A percentile compares a stretch with the other conserved stretches of the same genome.
Evolutionary conservation across 2,329 filamentous ascomycete species (phyloP).

Genomic region (Malbranchea cinnamomea): DNA sequence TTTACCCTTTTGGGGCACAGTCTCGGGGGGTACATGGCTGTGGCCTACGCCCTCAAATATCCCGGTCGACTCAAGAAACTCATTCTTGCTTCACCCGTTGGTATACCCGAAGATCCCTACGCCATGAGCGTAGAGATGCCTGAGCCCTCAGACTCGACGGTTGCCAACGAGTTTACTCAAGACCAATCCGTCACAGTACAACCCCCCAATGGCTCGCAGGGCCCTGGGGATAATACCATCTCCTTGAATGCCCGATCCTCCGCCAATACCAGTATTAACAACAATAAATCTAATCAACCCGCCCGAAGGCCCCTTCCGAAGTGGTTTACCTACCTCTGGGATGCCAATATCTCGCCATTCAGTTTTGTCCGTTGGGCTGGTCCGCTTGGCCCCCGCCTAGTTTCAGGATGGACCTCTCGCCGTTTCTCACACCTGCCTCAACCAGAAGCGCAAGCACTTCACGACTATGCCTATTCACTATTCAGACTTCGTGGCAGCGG

Average conservation of each 20-base stretch:
- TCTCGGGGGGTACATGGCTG: conserved; percentile 84
- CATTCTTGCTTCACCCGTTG: conserved; percentile 85
- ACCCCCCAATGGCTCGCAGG: conserved; percentile 5
- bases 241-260: conserved; percentile 36
- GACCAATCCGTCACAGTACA: conserved; percentile 41
- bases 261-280: conserved; percentile 18
- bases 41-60: conserved; percentile 92
- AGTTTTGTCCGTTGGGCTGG: conserved; percentile 77
- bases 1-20: conserved; percentile 92
- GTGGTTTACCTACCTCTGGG: conserved; percentile 91
- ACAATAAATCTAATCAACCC: conserved; percentile 23
- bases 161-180: conserved; percentile 65
- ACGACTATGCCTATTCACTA: conserved; percentile 86
- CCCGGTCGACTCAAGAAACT: conserved; percentile 90
- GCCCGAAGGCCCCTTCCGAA: conserved; percentile 53
- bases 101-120: conserved; percentile 86
- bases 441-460: conserved; percentile 67
- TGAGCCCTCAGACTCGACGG: conserved; percentile 55
- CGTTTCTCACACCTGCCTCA: conserved; percentile 78
- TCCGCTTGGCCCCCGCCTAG: conserved; percentile 76
- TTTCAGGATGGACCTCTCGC: conserved; percentile 87
- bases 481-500: conserved; percentile 86
- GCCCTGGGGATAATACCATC: conserved; percentile 35
- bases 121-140: conserved; percentile 70
- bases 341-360: conserved; percentile 92